Conservation (phyloP, 495 filamentous ascomycete species). For the Aspergillus diversus region DNA sequence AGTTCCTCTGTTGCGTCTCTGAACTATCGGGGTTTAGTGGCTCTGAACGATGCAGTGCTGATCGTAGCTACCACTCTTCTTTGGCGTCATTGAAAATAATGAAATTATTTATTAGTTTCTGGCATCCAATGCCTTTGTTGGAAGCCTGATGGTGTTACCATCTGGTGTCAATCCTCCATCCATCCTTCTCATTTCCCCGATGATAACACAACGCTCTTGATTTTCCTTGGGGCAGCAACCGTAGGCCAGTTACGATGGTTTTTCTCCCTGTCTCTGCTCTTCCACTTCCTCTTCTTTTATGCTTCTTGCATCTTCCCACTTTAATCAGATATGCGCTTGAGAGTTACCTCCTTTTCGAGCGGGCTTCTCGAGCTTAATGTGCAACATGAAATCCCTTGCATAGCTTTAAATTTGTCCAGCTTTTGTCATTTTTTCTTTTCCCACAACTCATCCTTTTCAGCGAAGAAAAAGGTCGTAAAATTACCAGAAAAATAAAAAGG, state of each 20-base stretch:
- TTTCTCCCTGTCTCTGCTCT: too few relatives aligned
- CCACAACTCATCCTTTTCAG: background rate
- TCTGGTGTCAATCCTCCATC: background rate
- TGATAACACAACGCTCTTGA: background rate
- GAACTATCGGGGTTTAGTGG: conserved; percentile 3
- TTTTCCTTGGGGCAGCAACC: too few relatives aligned
- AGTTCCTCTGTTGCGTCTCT: background rate
- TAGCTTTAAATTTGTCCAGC: background rate
- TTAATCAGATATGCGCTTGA: background rate
- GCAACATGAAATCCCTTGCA: conserved; percentile 1
- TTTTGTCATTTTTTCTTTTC: background rate
- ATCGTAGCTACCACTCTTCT: conserved; percentile 7
- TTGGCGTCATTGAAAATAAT: too few relatives aligned
- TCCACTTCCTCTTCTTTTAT: background rate
- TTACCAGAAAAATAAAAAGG: too few relatives aligned
- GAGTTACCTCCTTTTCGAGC: background rate
- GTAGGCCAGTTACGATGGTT: too few relatives aligned
- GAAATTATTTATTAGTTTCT: too few relatives aligned
- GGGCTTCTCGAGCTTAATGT: conserved; percentile 4
- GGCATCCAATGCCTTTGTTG: too few relatives aligned
- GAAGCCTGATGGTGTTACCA: background rate
- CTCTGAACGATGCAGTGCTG: conserved; percentile 17
- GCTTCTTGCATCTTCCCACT: background rate
- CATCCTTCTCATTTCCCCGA: conserved; percentile 1
- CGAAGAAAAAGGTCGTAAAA: background rate